A percentile compares a stretch with the other conserved stretches of the same genome.
Conservation (phyloP, 257 asterid genomes). For the Sherardia arvensis region DNA sequence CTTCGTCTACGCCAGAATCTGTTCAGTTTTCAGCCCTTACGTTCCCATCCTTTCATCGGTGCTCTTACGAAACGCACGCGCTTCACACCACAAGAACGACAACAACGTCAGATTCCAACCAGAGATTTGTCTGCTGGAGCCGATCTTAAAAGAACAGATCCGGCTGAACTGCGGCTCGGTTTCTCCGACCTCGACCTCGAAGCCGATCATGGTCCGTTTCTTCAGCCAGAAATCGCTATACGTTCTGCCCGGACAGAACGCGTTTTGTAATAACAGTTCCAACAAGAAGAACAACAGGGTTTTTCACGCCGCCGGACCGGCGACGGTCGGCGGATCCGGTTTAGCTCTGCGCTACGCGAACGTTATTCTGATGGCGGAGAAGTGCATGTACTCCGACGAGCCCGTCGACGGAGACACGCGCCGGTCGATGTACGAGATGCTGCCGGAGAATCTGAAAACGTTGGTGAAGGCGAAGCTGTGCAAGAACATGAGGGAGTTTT, state of each 20-base stretch:
- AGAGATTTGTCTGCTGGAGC: conserved; percentile 10
- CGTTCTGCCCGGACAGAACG: conserved; percentile 18
- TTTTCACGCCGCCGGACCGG: conserved; percentile 58
- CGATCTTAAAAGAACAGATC: conserved; percentile 20
- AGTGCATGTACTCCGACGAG: conserved; percentile 28
- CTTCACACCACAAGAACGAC: conserved; percentile 17
- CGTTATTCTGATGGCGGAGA: conserved; percentile 46
- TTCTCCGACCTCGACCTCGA: conserved; percentile 9
- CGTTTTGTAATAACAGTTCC: neutral
- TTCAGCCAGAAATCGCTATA: conserved; percentile 36
- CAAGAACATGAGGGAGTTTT: conserved; percentile 40
- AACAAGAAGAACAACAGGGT: conserved; percentile 21
- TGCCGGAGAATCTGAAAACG: conserved; percentile 56
- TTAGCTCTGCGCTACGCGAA: conserved; percentile 65
- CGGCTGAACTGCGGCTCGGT: conserved; percentile 48
- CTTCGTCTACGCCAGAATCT: conserved; percentile 37
- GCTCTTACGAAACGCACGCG: conserved; percentile 2
- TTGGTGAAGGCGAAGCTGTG: conserved; percentile 54
- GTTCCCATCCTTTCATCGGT: conserved; percentile 18
- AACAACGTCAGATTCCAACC: conserved; percentile 7
- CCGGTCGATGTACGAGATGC: conserved; percentile 48
- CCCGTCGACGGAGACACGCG: conserved; percentile 30
- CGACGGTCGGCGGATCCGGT: conserved; percentile 72
- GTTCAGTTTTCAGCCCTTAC: conserved; percentile 37
- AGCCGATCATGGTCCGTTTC: conserved; percentile 45